Conservation (phyloP, 2,329 filamentous ascomycete genomes). For the Metarhizium guizhouense region DNA sequence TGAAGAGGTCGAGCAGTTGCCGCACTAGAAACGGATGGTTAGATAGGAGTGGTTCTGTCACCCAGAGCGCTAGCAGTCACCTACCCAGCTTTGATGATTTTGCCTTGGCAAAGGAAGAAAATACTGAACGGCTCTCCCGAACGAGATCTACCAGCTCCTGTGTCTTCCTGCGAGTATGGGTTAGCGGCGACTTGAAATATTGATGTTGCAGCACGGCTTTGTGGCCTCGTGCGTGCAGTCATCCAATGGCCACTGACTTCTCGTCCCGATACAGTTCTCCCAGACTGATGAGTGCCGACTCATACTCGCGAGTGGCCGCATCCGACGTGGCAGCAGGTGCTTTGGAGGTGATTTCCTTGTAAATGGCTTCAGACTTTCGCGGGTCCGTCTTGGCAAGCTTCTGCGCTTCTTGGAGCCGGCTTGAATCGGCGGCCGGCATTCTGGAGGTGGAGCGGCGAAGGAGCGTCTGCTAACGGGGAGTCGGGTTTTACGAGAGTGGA, state of each 20-base stretch:
- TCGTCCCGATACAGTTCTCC: constrained; percentile 90
- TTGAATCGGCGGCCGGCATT: constrained; percentile 52
- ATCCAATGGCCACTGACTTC: constrained; percentile 45
- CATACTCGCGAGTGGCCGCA: constrained; percentile 82
- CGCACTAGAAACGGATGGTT: constrained; percentile 56
- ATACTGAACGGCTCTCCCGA: constrained; percentile 78
- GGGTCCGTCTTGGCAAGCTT: constrained; percentile 73
- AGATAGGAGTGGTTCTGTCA: background rate
- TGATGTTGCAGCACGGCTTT: background rate
- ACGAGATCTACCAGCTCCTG: constrained; percentile 84
- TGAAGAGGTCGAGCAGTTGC: constrained; percentile 91
- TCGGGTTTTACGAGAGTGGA: background rate
- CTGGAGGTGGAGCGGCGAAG: constrained; percentile 8
- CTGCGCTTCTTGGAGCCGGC: constrained; percentile 79
- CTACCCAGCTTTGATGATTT: constrained; percentile 97
- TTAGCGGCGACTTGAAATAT: constrained; percentile 2
- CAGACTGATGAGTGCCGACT: constrained; percentile 76
- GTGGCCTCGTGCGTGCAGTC: background rate
- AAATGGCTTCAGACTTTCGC: constrained; percentile 74
- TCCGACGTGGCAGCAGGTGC: constrained; percentile 76
- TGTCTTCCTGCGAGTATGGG: constrained; percentile 48
- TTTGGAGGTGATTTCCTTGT: constrained; percentile 82
- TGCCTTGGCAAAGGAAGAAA: constrained; percentile 95
- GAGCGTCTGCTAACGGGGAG: background rate
- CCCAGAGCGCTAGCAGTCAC: constrained; percentile 17